Percentiles rank a stretch among this genome's conserved stretches.
Conservation (phyloP, 2,329 filamentous ascomycete genomes). For the Aspergillus transmontanensis region DNA sequence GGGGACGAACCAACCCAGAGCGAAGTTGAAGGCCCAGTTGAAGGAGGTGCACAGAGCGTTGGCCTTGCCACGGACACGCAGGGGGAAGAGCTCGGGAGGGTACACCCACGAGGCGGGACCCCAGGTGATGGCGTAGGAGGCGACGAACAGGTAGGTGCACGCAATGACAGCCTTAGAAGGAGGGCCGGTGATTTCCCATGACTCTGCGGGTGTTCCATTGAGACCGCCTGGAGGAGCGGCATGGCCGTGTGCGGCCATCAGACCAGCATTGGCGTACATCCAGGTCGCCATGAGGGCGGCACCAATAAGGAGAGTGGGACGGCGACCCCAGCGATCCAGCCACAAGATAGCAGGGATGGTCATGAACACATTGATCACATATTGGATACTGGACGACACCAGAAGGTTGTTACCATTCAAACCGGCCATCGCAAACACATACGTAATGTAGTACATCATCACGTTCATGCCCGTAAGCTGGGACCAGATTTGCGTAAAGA, state of each 20-base stretch:
- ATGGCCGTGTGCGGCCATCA: slow-evolving; percentile 43
- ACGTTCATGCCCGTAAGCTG: slow-evolving; percentile 77
- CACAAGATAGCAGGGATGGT: slow-evolving; percentile 76
- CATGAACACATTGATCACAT: slow-evolving; percentile 78
- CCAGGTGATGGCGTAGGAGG: slow-evolving; percentile 67
- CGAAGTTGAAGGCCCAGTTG: slow-evolving; percentile 66
- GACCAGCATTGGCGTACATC: slow-evolving; percentile 46
- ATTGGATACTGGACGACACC: slow-evolving; percentile 70
- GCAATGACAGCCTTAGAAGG: slow-evolving; percentile 68
- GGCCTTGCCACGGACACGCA: slow-evolving; percentile 65
- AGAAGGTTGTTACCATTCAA: slow-evolving; percentile 61
- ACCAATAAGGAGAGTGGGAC: slow-evolving; percentile 65
- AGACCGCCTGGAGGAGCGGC: slow-evolving; percentile 45
- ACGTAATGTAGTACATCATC: slow-evolving; percentile 71
- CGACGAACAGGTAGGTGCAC: slow-evolving; percentile 73
- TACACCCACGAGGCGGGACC: slow-evolving; percentile 63
- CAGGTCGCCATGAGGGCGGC: slow-evolving; percentile 61
- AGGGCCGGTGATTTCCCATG: slow-evolving; percentile 42
- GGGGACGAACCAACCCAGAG: slow-evolving; percentile 58
- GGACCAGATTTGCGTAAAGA: slow-evolving; percentile 75
- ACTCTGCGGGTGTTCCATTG: slow-evolving; percentile 36
- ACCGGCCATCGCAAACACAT: slow-evolving; percentile 71
- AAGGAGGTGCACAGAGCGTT: slow-evolving; percentile 62
- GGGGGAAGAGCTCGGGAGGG: slow-evolving; percentile 64
- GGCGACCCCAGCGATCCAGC: slow-evolving; percentile 76